Percentiles rank a stretch among this genome's conserved stretches.
Conservation (phyloP, 805 yeast species). For the Saccharomyces eubayanus region DNA sequence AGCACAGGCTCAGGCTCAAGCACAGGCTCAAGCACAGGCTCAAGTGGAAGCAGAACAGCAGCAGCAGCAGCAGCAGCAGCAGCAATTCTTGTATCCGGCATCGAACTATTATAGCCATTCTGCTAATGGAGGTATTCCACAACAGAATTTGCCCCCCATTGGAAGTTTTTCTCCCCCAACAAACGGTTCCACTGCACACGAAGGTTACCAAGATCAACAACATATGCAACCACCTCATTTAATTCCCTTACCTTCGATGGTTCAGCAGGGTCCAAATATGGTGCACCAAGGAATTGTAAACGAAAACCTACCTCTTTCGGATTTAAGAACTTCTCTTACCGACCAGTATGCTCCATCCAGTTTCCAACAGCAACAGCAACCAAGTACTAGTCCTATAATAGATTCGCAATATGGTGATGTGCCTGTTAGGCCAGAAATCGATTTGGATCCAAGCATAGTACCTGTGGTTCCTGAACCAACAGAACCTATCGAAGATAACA, state of each 20-base stretch:
- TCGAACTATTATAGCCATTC: not conserved
- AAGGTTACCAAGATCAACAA: slow-evolving; percentile 10
- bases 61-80: slow-evolving; percentile 1
- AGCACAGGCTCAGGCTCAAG: not conserved
- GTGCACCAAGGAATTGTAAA: not conserved
- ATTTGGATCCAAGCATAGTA: slow-evolving; percentile 57
- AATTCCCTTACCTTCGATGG: slow-evolving; percentile 23
- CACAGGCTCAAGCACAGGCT: slow-evolving; percentile 1
- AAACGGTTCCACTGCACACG: slow-evolving; percentile 21
- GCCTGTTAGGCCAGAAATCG: slow-evolving; percentile 34
- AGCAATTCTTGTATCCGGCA: slow-evolving; percentile 11
- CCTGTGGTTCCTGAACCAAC: slow-evolving; percentile 85
- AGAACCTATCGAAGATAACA: slow-evolving; percentile 43
- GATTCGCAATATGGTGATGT: slow-evolving; percentile 14
- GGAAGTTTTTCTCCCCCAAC: slow-evolving; percentile 34
- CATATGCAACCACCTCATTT: slow-evolving; percentile 13
- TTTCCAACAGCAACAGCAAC: slow-evolving; percentile 10
- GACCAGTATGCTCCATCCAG: not conserved
- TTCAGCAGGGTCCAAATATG: slow-evolving; percentile 7
- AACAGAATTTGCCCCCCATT: slow-evolving; percentile 30
- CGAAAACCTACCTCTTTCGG: not conserved
- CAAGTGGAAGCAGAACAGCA: slow-evolving; percentile 2
- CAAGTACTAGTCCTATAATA: slow-evolving; percentile 16
- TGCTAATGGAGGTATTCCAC: slow-evolving; percentile 2
- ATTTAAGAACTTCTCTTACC: slow-evolving; percentile 3